Evolutionary conservation across 768 basidiomycete species (phyloP).

Genomic region (Epithele typhae): DNA sequence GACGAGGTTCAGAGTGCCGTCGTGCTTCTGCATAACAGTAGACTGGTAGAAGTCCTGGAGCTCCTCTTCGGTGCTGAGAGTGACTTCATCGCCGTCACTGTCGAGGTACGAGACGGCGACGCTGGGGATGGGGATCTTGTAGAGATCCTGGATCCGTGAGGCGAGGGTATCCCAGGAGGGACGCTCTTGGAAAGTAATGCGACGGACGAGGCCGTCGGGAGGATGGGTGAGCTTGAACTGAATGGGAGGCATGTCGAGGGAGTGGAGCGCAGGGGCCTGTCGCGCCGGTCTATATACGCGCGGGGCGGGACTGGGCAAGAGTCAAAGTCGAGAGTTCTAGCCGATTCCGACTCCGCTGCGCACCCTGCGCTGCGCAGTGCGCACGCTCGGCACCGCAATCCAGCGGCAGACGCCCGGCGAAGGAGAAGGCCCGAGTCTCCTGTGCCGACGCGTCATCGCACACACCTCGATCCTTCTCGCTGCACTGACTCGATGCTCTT

Average conservation of each 20-base stretch:
- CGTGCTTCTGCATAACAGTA: constrained; percentile 16
- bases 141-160: constrained; percentile 50
- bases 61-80: constrained; percentile 72
- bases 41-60: constrained; percentile 64
- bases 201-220: constrained; percentile 54
- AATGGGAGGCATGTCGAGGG: constrained; percentile 38
- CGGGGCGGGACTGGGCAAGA: neutral
- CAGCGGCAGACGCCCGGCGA: no score
- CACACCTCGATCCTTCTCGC: no score
- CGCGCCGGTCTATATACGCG: constrained; percentile 7
- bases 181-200: constrained; percentile 42
- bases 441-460: no score
- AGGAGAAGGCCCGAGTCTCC: no score
- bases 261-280: constrained; percentile 7
- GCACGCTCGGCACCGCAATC: constrained; percentile 15
- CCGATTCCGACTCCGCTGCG: constrained; percentile 19
- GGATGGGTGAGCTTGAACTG: constrained; percentile 63
- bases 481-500: no score
- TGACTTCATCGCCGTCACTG: constrained; percentile 69
- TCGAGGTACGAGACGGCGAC: constrained; percentile 73
- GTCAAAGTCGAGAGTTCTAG: constrained; percentile 1
- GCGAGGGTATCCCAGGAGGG: constrained; percentile 61
- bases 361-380: constrained; percentile 10
- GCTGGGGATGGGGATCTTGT: constrained; percentile 49
- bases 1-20: constrained; percentile 30